These are phyloP conservation scores for Plectosphaerella sp. DNA, from an alignment of 2,329 filamentous ascomycete species.

Conservation along the genomic window DNA sequence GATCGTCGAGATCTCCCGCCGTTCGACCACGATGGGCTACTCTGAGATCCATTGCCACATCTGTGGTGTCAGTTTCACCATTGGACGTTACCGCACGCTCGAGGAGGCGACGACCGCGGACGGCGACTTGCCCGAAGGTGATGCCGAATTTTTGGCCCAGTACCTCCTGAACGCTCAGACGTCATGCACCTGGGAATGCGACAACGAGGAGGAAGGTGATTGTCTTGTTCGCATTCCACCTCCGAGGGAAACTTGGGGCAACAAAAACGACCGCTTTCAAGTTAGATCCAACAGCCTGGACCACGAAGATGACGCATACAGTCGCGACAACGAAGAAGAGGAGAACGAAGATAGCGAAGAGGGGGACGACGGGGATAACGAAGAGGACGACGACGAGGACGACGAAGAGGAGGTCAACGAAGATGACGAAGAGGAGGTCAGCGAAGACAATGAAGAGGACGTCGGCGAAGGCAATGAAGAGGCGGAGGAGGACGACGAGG, in stretches of 20 bases:
- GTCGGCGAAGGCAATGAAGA: no score
- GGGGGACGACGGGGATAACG: background rate
- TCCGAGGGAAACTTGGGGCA: background rate
- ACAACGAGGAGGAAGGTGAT: background rate
- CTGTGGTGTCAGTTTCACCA: constrained; percentile 23
- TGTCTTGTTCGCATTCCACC: background rate
- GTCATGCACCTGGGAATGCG: background rate
- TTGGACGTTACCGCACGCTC: constrained; percentile 15
- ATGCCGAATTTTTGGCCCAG: background rate
- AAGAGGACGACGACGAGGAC: background rate
- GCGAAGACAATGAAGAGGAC: background rate
- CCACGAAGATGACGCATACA: background rate
- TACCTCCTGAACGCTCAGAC: background rate
- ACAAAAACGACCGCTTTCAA: background rate
- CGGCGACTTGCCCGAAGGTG: background rate
- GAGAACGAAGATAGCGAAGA: no score
- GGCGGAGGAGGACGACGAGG: no score
- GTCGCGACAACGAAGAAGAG: no score
- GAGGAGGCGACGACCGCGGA: constrained; percentile 14
- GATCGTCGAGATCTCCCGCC: no score
- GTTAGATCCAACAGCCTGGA: no score
- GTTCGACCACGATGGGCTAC: background rate
- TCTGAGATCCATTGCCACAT: constrained; percentile 17
- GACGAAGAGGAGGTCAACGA: no score
- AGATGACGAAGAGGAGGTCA: background rate